Evolutionary conservation across 2,329 filamentous ascomycete species (phyloP), one percentile per base, ranked within the genome.

Genomic region (Penicillium sp.): DNA sequence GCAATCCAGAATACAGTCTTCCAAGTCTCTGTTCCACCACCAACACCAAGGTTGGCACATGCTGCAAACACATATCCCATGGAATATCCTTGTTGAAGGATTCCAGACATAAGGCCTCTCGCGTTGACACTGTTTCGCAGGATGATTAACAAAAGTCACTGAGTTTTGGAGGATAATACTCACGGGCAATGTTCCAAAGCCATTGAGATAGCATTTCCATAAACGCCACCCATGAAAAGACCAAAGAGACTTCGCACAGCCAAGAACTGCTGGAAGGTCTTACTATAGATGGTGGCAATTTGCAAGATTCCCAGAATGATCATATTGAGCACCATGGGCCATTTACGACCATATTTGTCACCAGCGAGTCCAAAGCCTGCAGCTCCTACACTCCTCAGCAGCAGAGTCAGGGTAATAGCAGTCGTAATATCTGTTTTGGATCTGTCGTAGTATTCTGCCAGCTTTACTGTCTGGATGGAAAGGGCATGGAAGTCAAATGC

Each of bases 401-500:
- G 82, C 15, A 93, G 79, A 0, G 89, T 91, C 35, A 93, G 77
- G 0, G 70, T 72, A n/a, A 71, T 72, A 12, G 69, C 25, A 86
- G 88, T 89, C 2, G 86, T 86, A 65, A 93, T 88, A 54, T 88
- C 81, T 0, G 89, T 90, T 63, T 86, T 86, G 60, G 84, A 84
- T 50, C 78, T 78, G 19, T 78, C 64, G 66, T 85, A 88, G 64
- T 84, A 84, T 3, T 80, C 73, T 5, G 84, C 82, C 25, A 93
- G 78, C 75, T 91, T 91, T 64, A 83, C 82, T 4, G 89, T 90
- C 72, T 92, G 89, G 62, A 93, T 90, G 5, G 87, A 89, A 9
- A 93, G 81, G 27, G 90, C 88, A 74, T 92, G 89, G 71, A 93
- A 93, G 74, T 92, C 90, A 71, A 93, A 93, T 4, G 90, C 89